Evolutionary conservation across 106 monocot genomes (phyloP), one percentile per base, ranked within the genome.

Genomic region (Chionographis japonica): DNA sequence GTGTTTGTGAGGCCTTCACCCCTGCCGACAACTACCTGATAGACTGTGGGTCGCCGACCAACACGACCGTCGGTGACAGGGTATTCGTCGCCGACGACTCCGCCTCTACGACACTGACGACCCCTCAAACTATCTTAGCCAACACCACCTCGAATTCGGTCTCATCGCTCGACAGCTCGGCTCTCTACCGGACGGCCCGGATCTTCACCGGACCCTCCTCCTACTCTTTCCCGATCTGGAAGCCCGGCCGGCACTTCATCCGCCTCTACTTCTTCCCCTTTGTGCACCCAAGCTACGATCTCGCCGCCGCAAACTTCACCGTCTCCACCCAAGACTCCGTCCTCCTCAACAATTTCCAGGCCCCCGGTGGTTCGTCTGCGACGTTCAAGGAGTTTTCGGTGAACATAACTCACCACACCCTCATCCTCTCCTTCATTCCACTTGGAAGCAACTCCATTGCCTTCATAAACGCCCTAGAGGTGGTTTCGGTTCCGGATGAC

Each of bases 211-310:
- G 39, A 6, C 11, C 62, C 43, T 77, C 85, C 4, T 82, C 88
- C 50, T 92, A 92, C 64, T 60, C 69, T 3, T 88, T 92, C 65
- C 73, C 69, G 1, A 85, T 92, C 55, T 54, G 38, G 14, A 50
- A 37, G 2, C 71, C 62, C 0, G 92, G 88, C 12, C 54, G 85
- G 36, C 92, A 92, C 66, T 88, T 77, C 57, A 64, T 92, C 38
- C 81, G 92, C 46, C 82, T 92, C 18, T 69, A 92, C 67, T 88
- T 92, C 88, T 85, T 88, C 56, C 92, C 92, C 2, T 85, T 92
- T 6, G 51, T 56, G 17, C 72, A 62, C 67, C 65, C 68, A 41
- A 50, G 36, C 11, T 88, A 78, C 74, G 62, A 88, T 77, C 85
- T 92, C 60, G 59, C 69, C 11, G 7, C 68, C 3, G 79, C 88